Base-by-base conservation (phyloP, 1,139 yeast genomes). In the Kodamaea sp. region DNA sequence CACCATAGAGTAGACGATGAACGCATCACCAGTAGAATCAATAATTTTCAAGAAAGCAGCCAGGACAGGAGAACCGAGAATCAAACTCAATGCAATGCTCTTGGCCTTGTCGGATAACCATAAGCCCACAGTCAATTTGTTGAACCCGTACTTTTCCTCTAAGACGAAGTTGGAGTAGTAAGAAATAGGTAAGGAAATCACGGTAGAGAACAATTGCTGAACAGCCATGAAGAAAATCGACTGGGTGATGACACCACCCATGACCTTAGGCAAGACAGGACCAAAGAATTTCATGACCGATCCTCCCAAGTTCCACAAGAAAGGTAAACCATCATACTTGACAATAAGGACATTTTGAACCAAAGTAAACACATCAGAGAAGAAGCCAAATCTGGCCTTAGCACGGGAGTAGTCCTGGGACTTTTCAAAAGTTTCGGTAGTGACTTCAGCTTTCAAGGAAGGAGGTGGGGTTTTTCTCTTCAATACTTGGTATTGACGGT, bases 71-170 rank as follows among this genome's bases (percentile, higher is more conserved):
- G 82, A 75, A 28, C 92, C 87, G 41, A 92, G 60, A 2, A 66
- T 76, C 33, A 75, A 53, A 20, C 76, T 58, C 36, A 92, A 65
- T 1, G 70, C 44, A 30, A 76, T 61, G 20, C 76, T 62, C 64
- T 92, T 92, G 41, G 88, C 29, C 47, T 70, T 65, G 59, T 92
- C 98, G 15, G 76, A 54, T 29, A 85, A 41, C 85, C 95, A 92
- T 34, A 88, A 66, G 32, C 70, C 63, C 12, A 73, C 43, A 1
- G 97, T 92, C 50, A 78, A 73, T 59, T 92, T 92, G 65, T 92
- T 92, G 69, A 92, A 92, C 0, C 98, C 98, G 53, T 73, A 90
- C 59, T 80, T 80, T 58, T 90, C 96, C 63, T 92, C 98, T 50
- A 92, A 71, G 10, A 89, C 92, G 66, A 92, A 92, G 49, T 84